A percentile compares a stretch with the other conserved stretches of the same genome.
Conservation (phyloP, 2,329 filamentous ascomycete species). For the Chaetomiaceae sp. region DNA sequence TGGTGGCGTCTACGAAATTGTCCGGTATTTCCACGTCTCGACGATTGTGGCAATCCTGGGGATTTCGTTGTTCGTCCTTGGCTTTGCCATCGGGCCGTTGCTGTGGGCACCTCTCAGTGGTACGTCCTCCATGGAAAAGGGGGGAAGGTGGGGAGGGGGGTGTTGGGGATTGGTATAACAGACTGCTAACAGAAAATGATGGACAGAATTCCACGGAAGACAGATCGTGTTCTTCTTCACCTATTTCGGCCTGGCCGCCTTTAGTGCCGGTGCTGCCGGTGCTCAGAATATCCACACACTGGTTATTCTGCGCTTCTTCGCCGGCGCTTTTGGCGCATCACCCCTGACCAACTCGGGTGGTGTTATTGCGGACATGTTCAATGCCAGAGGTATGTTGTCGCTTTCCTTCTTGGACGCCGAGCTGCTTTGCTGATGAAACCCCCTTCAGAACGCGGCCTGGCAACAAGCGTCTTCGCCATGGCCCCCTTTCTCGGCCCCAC, state of each 20-base stretch:
- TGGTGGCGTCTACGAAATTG: slow-evolving; percentile 51
- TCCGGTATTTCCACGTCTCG: slow-evolving; percentile 49
- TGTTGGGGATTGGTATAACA: too few species aligned
- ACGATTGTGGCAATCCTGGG: slow-evolving; percentile 55
- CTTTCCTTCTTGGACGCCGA: background rate
- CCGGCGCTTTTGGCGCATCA: slow-evolving; percentile 57
- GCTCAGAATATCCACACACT: slow-evolving; percentile 54
- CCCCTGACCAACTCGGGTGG: slow-evolving; percentile 60
- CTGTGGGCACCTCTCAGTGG: slow-evolving; percentile 53
- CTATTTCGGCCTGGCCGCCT: slow-evolving; percentile 53
- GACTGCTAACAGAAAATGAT: background rate
- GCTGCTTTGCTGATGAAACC: slow-evolving; percentile 15
- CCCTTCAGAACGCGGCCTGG: slow-evolving; percentile 48
- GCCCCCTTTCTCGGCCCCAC: slow-evolving; percentile 63
- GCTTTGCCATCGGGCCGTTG: slow-evolving; percentile 52
- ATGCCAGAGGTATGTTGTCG: slow-evolving; percentile 18
- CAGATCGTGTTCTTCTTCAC: slow-evolving; percentile 56
- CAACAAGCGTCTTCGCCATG: slow-evolving; percentile 60
- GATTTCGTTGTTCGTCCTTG: slow-evolving; percentile 57
- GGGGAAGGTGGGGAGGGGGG: background rate
- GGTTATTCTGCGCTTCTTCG: slow-evolving; percentile 60
- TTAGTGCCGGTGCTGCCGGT: slow-evolving; percentile 57
- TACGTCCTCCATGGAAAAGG: slow-evolving; percentile 12
- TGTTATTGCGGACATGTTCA: slow-evolving; percentile 59
- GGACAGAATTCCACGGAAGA: slow-evolving; percentile 53